Evolutionary conservation across 176 grass and related monocot genomes (phyloP).

Genomic region (Juncus effusus): DNA sequence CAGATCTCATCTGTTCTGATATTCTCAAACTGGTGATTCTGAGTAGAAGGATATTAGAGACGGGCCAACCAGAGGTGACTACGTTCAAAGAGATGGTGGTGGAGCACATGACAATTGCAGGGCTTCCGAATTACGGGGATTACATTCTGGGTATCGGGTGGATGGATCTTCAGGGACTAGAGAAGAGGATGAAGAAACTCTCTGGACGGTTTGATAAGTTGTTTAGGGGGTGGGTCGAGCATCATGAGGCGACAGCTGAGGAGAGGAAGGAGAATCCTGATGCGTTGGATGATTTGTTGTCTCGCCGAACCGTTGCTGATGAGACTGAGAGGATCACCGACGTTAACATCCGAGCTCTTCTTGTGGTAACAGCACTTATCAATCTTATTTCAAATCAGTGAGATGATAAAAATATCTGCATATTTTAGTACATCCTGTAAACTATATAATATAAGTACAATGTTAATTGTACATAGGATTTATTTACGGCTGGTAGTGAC

Average conservation of each 20-base stretch:
- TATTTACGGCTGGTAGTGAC: constrained; percentile 34
- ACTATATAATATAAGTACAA: too few relatives aligned
- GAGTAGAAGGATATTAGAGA: constrained; percentile 18
- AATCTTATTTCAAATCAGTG: too few relatives aligned
- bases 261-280: constrained; percentile 17
- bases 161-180: constrained; percentile 40
- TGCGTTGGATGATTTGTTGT: constrained; percentile 26
- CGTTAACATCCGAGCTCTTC: constrained; percentile 31
- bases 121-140: constrained; percentile 27
- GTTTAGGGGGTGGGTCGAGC: constrained; percentile 14
- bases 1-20: too few relatives aligned
- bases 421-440: too few relatives aligned
- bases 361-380: constrained; percentile 21
- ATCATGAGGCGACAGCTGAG: constrained; percentile 23
- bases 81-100: constrained; percentile 39
- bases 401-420: too few relatives aligned
- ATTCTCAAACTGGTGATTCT: background rate
- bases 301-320: background rate
- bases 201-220: constrained; percentile 17
- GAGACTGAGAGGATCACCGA: constrained; percentile 25
- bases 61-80: constrained; percentile 18
- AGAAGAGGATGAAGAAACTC: constrained; percentile 18
- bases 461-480: constrained; percentile 5
- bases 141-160: constrained; percentile 28
- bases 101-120: constrained; percentile 37